Evolutionary conservation across 2,329 filamentous ascomycete genomes (phyloP).

Genomic region (Beauveria australis): DNA sequence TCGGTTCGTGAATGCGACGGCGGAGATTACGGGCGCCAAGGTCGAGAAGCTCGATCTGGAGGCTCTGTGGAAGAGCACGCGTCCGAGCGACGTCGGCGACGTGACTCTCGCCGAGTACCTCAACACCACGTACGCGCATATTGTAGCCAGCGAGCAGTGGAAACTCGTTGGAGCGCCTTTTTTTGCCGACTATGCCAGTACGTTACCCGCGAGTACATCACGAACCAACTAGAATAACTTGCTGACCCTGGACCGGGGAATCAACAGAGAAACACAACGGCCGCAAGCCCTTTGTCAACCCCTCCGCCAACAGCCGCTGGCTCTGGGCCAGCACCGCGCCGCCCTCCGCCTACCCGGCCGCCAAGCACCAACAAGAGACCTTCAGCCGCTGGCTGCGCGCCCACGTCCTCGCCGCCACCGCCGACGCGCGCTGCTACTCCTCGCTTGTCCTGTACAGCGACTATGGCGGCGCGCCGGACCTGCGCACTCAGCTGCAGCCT

Average conservation of each 20-base stretch:
- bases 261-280: conserved; percentile 3
- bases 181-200: conserved; percentile 8
- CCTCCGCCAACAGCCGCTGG: conserved; percentile 5
- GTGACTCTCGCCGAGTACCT: neutral
- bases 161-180: conserved; percentile 5
- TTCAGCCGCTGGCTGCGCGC: conserved; percentile 26
- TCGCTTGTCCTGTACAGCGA: conserved; percentile 22
- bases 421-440: conserved; percentile 20
- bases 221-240: neutral
- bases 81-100: neutral
- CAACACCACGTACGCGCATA: conserved; percentile 2
- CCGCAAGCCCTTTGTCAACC: conserved; percentile 8
- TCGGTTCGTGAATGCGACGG: neutral
- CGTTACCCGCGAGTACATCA: neutral
- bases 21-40: neutral
- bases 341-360: conserved; percentile 13
- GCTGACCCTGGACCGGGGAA: neutral
- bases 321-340: neutral
- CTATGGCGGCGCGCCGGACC: conserved; percentile 8
- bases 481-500: conserved; percentile 16
- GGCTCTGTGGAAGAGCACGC: conserved; percentile 6
- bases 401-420: conserved; percentile 17
- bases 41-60: neutral
- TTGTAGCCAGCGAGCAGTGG: conserved; percentile 3
- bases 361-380: conserved; percentile 23